Evolutionary conservation across 208 protist genomes (phyloP), one percentile per base, ranked within the genome.

Genomic region (Leishmania guyanensis): DNA sequence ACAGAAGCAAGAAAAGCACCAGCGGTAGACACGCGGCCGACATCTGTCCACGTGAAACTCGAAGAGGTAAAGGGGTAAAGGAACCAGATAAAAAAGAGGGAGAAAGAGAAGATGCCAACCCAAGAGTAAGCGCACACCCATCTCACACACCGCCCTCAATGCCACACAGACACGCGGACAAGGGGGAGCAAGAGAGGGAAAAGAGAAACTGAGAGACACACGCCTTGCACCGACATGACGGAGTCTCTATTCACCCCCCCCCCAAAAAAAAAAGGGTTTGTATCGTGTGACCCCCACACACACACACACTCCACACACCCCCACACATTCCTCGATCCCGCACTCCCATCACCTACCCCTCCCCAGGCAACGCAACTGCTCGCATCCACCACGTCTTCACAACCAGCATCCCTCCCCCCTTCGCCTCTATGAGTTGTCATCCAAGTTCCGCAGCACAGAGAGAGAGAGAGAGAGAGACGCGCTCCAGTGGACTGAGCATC

Each of bases 401-500:
- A 71, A 4, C 17, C 66, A 71, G 36, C 66, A 29, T 46, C 22
- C 22, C 26, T 16, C 22, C 12, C 22, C n/a, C 22, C 46, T 12
- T 53, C 46, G n/a, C 20, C 26, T 54, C 43, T 36, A 2, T 46
- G 46, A 36, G 20, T 29, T 53, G 46, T 17, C 69, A 54, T 9
- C 26, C 10, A 50, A 54, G n/a, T 20, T 36, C 46, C 14, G 46
- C 10, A 60, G 51, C 48, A 50, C 54, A 69, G 54, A 78, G 36
- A 20, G 77, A 43, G 10, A 43, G 10, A 43, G 39, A 46, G 43
- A 46, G 36, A 9, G 77, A 43, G 10, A 81, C 17, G 33, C 66
- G 56, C 12, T 85, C 48, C 26, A 93, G 84, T 33, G 79, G 86
- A 22, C 39, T 36, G 5, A 93, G 77, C 71, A 93, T 86, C 36